phyloP scores from a whole-genome alignment of 192 early-diverging fungal genomes.

The Dissophora ornata region DNA sequence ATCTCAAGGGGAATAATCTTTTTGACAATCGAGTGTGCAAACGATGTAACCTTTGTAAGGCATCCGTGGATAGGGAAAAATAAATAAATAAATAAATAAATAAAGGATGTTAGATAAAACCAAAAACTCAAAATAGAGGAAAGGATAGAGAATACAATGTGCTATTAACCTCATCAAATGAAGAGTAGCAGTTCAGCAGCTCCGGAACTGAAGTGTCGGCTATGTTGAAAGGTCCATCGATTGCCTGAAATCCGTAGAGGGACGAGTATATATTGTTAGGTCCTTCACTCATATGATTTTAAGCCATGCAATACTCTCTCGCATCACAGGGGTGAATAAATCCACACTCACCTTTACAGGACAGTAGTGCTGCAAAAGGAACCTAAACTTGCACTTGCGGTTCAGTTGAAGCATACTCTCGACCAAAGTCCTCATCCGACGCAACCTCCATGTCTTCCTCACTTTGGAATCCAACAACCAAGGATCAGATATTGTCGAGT shows the following conservation, averaged over 20 bases:
- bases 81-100: no score
- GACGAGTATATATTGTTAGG: background rate
- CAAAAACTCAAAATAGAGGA: background rate
- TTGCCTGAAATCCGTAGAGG: slow-evolving; percentile 3
- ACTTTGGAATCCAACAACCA: no score
- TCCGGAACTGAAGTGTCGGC: slow-evolving; percentile 3
- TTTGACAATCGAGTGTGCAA: slow-evolving; percentile 59
- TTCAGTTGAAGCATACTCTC: slow-evolving; percentile 58
- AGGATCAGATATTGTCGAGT: no score
- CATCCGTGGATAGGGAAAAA: background rate
- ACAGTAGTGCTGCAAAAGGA: slow-evolving; percentile 58
- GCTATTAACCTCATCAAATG: slow-evolving; percentile 30
- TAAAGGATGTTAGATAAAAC: no score
- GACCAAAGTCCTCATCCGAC: slow-evolving; percentile 40
- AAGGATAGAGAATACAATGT: no score
- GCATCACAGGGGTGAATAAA: background rate
- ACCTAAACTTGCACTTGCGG: slow-evolving; percentile 53
- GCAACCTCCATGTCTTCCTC: slow-evolving; percentile 25
- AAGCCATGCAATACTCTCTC: no score
- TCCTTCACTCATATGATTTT: no score
- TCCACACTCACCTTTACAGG: slow-evolving; percentile 53
- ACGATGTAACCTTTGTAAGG: slow-evolving; percentile 56
- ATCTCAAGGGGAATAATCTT: slow-evolving; percentile 71
- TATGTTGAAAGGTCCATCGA: slow-evolving; percentile 7
- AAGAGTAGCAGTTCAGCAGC: slow-evolving; percentile 4